Base-by-base conservation (phyloP, 2,329 filamentous ascomycete species). In the Shiraia bambusicola region DNA sequence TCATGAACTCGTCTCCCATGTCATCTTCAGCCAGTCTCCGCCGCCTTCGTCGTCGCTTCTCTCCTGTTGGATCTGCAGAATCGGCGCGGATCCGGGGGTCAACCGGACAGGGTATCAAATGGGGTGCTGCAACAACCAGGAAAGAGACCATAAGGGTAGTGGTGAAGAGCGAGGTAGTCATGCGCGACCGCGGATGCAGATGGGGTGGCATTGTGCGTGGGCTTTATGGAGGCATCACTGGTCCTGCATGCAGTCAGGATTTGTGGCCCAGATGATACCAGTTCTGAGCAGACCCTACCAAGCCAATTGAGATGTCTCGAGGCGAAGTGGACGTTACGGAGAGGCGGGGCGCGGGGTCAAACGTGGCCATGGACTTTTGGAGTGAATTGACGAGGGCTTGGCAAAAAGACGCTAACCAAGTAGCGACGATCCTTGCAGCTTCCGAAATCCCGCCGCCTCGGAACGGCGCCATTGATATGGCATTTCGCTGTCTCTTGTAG, bases 101-200 rank as follows among this genome's bases (percentile, higher is more conserved):
- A 19, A 89, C 88, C 1, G 93, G 93, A 66, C 93, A 98, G 1
- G 93, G 93, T 13, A 98, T 80, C 22, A 94, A 66, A 68, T 98
- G 93, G 15, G 93, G 93, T 31, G 95, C 76, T 22, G 82, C 88
- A 38, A 98, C 93, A 49, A 98, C 91, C 50, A 95, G 80, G 69
- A 98, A 95, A 56, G 87, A 93, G 24, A 90, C 84, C 49, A 88
- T 78, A 40, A 97, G 80, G 1, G 92, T 97, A n/a, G 87, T 88
- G 36, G 89, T 90, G 74, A 98, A 98, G 47, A 98, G 84, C 32
- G 90, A 93, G 42, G 87, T 91, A 58, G 93, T 98, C 74, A 89
- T 88, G 60, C 88, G 85, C 56, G 92, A 97, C 69, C 91, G 85
- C 25, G 93, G 93, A 70, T 98, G 93, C 29, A 98, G 83, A 72